Conservation (phyloP, 2,329 filamentous ascomycete species). For the Colletotrichum trifolii region DNA sequence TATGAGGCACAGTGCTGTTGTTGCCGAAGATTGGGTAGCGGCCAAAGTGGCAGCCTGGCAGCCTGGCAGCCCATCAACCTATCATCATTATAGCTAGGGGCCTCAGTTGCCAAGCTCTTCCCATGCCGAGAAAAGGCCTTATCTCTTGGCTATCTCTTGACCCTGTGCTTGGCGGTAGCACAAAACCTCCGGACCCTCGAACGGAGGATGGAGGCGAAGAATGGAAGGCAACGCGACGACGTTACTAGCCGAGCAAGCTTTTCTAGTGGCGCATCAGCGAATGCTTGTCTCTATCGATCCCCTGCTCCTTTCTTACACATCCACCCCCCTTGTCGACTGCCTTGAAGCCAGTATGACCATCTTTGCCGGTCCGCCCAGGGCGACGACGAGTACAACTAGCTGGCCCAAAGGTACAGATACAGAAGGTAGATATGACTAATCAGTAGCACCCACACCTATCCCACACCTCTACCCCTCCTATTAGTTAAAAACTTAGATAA, state of each 20-base stretch:
- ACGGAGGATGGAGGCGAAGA: too few species aligned
- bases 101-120: slow-evolving; percentile 16
- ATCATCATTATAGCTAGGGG: too few species aligned
- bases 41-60: too few species aligned
- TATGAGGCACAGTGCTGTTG: too few species aligned
- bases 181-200: not conserved
- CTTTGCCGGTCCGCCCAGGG: not conserved
- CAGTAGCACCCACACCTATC: too few species aligned
- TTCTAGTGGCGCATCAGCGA: slow-evolving; percentile 21
- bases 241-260: slow-evolving; percentile 31
- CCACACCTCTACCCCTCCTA: too few species aligned
- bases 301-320: not conserved
- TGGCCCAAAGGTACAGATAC: not conserved
- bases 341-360: not conserved
- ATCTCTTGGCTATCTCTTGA: slow-evolving; percentile 36
- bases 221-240: slow-evolving; percentile 1
- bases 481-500: too few species aligned
- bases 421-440: too few species aligned
- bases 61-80: too few species aligned
- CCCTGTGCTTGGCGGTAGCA: slow-evolving; percentile 22
- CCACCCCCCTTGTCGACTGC: not conserved
- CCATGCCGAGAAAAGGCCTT: slow-evolving; percentile 26
- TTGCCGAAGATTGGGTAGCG: too few species aligned
- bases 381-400: slow-evolving; percentile 8
- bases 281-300: slow-evolving; percentile 30